Evolutionary conservation across 23 red algal genomes (phyloP).

Genomic region (Gracilaria domingensis): DNA sequence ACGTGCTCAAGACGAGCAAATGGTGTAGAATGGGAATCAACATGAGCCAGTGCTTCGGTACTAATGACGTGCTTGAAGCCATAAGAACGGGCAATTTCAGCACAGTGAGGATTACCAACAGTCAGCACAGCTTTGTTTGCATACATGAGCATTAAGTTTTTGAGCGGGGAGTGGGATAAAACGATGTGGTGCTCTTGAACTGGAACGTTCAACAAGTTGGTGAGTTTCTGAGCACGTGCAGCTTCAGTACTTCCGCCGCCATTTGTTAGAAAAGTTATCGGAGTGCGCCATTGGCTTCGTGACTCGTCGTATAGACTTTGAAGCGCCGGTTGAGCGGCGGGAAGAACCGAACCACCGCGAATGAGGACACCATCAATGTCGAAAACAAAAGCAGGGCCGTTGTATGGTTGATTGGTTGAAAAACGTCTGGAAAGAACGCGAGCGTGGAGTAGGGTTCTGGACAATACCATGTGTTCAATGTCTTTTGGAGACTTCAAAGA

Average conservation of each 20-base stretch:
- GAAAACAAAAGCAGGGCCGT: slow-evolving; percentile 74
- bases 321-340: slow-evolving; percentile 43
- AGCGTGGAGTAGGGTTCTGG: not conserved
- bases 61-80: slow-evolving; percentile 64
- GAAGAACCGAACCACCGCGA: slow-evolving; percentile 63
- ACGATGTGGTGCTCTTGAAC: slow-evolving; percentile 71
- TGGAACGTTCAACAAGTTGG: slow-evolving; percentile 40
- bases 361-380: slow-evolving; percentile 92
- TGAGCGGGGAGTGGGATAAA: slow-evolving; percentile 78
- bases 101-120: slow-evolving; percentile 71
- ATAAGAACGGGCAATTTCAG: slow-evolving; percentile 59
- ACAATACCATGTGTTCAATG: not conserved
- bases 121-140: slow-evolving; percentile 47
- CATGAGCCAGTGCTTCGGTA: slow-evolving; percentile 13
- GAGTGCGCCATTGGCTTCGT: slow-evolving; percentile 17
- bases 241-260: slow-evolving; percentile 81
- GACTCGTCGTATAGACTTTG: slow-evolving; percentile 34
- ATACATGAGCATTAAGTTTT: slow-evolving; percentile 1
- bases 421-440: not conserved
- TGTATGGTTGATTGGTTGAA: not conserved
- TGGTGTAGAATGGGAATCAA: slow-evolving; percentile 32
- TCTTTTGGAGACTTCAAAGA: too few species aligned
- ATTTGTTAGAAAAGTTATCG: slow-evolving; percentile 84
- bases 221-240: slow-evolving; percentile 61
- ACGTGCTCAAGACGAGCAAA: slow-evolving; percentile 31